Evolutionary conservation across 257 asterid species (phyloP), one percentile per base, ranked within the genome.

Genomic region (Haberlea rhodopensis): DNA sequence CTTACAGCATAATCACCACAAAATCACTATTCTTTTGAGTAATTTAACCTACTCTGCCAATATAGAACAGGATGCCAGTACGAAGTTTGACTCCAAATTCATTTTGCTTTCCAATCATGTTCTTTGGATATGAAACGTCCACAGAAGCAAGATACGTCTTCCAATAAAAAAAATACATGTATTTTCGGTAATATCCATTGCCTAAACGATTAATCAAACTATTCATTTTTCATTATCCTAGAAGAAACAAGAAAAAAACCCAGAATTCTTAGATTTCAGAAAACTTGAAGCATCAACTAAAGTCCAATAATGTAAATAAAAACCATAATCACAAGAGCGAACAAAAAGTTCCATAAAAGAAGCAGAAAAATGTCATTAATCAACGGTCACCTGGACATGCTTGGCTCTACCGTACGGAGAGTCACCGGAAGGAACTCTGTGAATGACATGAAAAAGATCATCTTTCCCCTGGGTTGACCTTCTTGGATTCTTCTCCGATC

Each of bases 341-440:
- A 9, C 32, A 28, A 11, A 11, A 71, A 24, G 26, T 1, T 34
- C 0, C 6, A 15, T 45, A 2, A 3, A 23, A 60, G 37, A 22
- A 29, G 3, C 18, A 40, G 1, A 37, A 32, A 26, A 73, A 53
- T 10, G 29, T 5, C 32, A 65, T 8, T 4, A 73, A 22, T 1
- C 34, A 32, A 19, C 15, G 60, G 20, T 46, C 16, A 89, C 99
- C 95, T 94, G 99, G 57, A 82, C 96, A 52, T 77, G 91, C 65
- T 94, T 94, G 25, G 99, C 99, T 67, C 80, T 76, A 27, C 85
- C 91, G 63, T 94, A 94, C 1, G 97, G 96, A 34, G 99, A 94
- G 57, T 90, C 88, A 16, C 88, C 97, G 6, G 88, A 67, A 63
- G 99, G 99, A 63, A 94, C 86, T 59, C 90, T 94, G 62, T 87